Percentiles rank a stretch among this genome's conserved stretches.
Evolutionary conservation across 1,284 basidiomycete species (phyloP).

Genomic region (Leccinum solheimii): DNA sequence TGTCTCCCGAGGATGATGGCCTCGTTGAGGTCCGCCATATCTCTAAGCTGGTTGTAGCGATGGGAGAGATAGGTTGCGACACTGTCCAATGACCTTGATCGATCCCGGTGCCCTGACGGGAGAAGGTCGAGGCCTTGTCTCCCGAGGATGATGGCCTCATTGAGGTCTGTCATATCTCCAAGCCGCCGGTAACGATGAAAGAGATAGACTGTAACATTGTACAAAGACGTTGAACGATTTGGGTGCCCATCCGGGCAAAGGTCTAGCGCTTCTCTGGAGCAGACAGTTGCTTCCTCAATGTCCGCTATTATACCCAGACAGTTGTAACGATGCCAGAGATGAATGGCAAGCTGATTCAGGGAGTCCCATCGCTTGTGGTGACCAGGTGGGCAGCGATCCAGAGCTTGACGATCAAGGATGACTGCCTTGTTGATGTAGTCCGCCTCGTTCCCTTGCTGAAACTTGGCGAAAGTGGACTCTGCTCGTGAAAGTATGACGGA

Average conservation of each 20-base stretch:
- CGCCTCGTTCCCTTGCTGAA: background rate
- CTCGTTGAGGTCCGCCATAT: too few species aligned
- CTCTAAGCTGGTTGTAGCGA: too few species aligned
- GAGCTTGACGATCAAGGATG: background rate
- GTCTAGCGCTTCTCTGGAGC: background rate
- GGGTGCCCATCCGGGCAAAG: background rate
- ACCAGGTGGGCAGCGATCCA: background rate
- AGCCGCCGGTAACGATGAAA: too few species aligned
- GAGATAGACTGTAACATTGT: too few species aligned
- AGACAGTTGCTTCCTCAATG: background rate
- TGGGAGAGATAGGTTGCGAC: too few species aligned
- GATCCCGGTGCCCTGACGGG: too few species aligned
- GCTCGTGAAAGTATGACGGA: background rate
- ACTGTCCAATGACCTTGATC: too few species aligned
- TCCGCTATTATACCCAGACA: background rate
- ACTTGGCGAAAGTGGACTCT: background rate
- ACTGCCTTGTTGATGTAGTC: background rate
- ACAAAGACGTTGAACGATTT: too few species aligned
- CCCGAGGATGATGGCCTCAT: too few species aligned
- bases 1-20: too few species aligned
- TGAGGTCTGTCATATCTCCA: too few species aligned
- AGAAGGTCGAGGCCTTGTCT: too few species aligned
- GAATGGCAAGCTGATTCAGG: background rate
- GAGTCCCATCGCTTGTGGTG: background rate
- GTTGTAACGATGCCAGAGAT: background rate